Evolutionary conservation across 345 rosid genomes (phyloP).

Genomic region (Corchorus olitorius): DNA sequence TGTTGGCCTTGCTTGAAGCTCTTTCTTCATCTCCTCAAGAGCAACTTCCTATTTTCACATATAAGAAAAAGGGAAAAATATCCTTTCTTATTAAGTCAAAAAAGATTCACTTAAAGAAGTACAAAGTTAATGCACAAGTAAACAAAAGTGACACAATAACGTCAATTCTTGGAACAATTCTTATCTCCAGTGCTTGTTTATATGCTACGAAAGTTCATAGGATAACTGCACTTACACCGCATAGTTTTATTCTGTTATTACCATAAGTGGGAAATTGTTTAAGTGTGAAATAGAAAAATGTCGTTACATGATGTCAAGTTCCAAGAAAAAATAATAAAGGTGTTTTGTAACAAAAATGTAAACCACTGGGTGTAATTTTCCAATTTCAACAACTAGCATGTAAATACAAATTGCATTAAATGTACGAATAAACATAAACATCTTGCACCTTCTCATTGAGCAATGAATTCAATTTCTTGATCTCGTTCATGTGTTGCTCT

Average conservation of each 20-base stretch:
- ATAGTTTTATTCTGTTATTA: not conserved
- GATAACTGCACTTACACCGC: not conserved
- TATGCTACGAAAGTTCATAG: not conserved
- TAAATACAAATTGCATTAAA: not conserved
- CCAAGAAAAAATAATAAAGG: not conserved
- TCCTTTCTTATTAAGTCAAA: not conserved
- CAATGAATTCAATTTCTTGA: constrained; percentile 67
- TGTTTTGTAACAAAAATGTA: not conserved
- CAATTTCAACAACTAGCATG: not conserved
- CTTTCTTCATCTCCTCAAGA: constrained; percentile 88
- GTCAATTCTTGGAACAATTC: not conserved
- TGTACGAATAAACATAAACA: not conserved
- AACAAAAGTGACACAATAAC: not conserved
- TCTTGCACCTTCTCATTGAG: constrained; percentile 75
- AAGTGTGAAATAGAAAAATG: not conserved
- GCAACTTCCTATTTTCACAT: constrained; percentile 60
- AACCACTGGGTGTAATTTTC: not conserved
- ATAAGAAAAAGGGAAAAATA: not conserved
- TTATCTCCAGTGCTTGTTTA: not conserved
- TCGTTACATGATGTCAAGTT: not conserved
- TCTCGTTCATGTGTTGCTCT: constrained; percentile 77
- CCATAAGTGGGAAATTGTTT: not conserved
- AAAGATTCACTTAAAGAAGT: not conserved
- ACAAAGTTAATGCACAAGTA: not conserved
- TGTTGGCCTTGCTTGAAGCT: constrained; percentile 90